Evolutionary conservation across 495 filamentous ascomycete genomes (phyloP).

Genomic region (Apiosordaria backusii): DNA sequence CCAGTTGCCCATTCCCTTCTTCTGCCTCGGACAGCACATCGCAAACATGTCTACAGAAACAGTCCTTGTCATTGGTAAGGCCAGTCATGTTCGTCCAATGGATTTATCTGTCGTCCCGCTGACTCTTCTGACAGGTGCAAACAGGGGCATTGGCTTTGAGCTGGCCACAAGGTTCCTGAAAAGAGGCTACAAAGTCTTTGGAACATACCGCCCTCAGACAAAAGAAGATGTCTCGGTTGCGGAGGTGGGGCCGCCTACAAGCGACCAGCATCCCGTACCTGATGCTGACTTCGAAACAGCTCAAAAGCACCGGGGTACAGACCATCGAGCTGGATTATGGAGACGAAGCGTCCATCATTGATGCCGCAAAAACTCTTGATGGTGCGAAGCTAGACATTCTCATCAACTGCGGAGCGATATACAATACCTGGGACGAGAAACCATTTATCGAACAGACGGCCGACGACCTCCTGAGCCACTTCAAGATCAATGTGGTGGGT

Average conservation of each 20-base stretch:
- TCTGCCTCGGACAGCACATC: background rate
- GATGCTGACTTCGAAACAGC: slow-evolving; percentile 7
- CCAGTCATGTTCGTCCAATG: background rate
- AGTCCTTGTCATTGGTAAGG: background rate
- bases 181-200: slow-evolving; percentile 13
- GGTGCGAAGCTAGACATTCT: slow-evolving; percentile 5
- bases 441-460: slow-evolving; percentile 12
- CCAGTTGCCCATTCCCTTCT: background rate
- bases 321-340: background rate
- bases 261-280: slow-evolving; percentile 8
- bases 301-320: background rate
- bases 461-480: slow-evolving; percentile 13
- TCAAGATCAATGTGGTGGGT: slow-evolving; percentile 18
- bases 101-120: background rate
- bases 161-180: background rate
- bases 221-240: slow-evolving; percentile 10
- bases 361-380: background rate
- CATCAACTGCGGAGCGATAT: slow-evolving; percentile 13
- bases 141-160: background rate
- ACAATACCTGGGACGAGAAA: slow-evolving; percentile 15
- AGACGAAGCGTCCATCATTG: background rate
- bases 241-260: slow-evolving; percentile 6
- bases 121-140: background rate
- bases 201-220: slow-evolving; percentile 13
- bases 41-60: background rate